phyloP scores from a whole-genome alignment of 179 eudicot species.

The Monotropa hypopitys region DNA sequence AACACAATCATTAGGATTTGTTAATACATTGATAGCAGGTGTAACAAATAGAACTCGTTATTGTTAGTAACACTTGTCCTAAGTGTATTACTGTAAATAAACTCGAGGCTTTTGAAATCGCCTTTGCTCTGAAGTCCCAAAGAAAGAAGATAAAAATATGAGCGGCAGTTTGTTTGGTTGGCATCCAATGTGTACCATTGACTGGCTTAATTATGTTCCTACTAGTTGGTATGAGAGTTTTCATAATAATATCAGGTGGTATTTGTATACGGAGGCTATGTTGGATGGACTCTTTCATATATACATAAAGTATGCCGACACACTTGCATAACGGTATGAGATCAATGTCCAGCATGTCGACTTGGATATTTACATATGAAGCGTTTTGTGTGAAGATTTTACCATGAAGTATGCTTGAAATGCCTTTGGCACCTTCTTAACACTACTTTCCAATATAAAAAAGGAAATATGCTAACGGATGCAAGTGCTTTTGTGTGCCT shows the following conservation, averaged over 20 bases:
- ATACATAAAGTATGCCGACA: background rate
- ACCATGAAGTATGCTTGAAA: background rate
- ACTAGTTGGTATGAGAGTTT: no score
- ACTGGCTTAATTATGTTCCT: background rate
- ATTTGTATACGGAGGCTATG: background rate
- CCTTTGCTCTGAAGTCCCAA: background rate
- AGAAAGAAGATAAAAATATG: background rate
- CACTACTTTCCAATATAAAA: background rate
- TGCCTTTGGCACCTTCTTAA: background rate
- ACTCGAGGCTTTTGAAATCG: background rate
- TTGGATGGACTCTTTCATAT: background rate
- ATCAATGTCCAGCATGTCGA: background rate
- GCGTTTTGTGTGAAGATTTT: background rate
- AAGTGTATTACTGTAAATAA: background rate
- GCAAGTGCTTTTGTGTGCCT: no score
- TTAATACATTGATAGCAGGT: background rate
- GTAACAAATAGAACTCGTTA: background rate
- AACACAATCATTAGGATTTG: background rate
- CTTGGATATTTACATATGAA: background rate
- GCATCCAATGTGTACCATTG: slow-evolving; percentile 2
- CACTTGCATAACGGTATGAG: background rate
- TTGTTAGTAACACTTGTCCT: background rate
- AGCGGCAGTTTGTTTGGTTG: background rate
- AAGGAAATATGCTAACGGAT: background rate
- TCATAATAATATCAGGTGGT: background rate